A percentile compares a stretch with the other conserved stretches of the same genome.
Conservation (phyloP, 805 yeast species). For the Yarrowia osloensis region DNA sequence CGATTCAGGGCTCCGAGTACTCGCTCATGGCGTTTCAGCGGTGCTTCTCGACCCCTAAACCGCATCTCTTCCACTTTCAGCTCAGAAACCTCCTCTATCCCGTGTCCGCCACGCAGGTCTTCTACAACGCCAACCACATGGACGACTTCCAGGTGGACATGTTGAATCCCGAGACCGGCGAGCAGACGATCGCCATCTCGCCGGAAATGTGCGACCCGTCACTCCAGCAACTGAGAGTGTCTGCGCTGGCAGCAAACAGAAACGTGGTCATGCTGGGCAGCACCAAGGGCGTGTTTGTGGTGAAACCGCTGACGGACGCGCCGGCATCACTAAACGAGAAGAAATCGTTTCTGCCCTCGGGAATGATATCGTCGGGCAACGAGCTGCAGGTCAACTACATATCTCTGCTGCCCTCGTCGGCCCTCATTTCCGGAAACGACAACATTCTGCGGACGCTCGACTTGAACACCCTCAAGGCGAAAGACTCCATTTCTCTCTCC, state of each 20-base stretch:
- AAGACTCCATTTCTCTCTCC: constrained; percentile 41
- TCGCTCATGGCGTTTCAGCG: constrained; percentile 21
- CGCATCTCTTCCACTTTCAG: constrained; percentile 56
- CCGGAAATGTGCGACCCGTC: constrained; percentile 43
- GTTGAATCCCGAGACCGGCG: constrained; percentile 39
- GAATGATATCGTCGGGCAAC: neutral
- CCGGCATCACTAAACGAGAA: neutral
- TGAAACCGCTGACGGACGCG: neutral
- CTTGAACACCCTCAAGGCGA: constrained; percentile 37
- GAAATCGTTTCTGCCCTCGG: neutral
- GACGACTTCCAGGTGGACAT: constrained; percentile 37
- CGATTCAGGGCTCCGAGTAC: constrained; percentile 1
- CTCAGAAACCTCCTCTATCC: constrained; percentile 53
- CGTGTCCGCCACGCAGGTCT: constrained; percentile 41
- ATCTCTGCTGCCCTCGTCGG: constrained; percentile 18
- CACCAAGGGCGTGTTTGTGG: constrained; percentile 41
- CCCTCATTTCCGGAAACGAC: constrained; percentile 57
- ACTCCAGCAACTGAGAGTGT: constrained; percentile 50
- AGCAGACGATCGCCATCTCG: constrained; percentile 1
- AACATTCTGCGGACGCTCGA: constrained; percentile 48
- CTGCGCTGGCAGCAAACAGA: constrained; percentile 54
- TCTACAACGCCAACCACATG: constrained; percentile 38
- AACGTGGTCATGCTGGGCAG: constrained; percentile 54
- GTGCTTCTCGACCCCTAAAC: constrained; percentile 8
- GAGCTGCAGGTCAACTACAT: constrained; percentile 13